phyloP scores from a whole-genome alignment of 768 basidiomycete genomes.

The Suillus bovinus region DNA sequence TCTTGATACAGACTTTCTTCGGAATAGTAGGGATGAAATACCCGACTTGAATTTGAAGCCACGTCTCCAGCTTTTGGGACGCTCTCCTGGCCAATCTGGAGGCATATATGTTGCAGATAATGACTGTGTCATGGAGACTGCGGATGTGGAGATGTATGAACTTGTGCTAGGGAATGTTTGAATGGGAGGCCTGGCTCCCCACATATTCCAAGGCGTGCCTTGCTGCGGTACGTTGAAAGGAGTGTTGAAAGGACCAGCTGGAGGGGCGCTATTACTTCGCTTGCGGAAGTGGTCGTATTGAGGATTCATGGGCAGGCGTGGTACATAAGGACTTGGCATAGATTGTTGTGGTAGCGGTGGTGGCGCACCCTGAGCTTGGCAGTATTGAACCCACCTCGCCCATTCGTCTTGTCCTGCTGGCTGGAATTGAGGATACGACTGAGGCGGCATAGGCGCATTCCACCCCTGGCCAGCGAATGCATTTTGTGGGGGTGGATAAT shows the following conservation, averaged over 20 bases:
- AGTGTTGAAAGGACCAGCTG: conserved; percentile 7
- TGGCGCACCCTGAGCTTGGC: conserved; percentile 11
- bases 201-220: conserved; percentile 11
- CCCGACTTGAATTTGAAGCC: conserved; percentile 35
- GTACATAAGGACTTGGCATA: conserved; percentile 33
- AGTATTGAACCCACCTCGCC: conserved; percentile 10
- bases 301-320: conserved; percentile 18
- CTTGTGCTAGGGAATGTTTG: conserved; percentile 15
- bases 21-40: conserved; percentile 32
- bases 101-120: conserved; percentile 10
- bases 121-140: not conserved
- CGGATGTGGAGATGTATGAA: conserved; percentile 22
- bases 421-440: not conserved
- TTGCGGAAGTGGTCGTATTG: conserved; percentile 9
- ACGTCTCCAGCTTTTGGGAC: conserved; percentile 29
- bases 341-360: conserved; percentile 17
- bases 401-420: conserved; percentile 12
- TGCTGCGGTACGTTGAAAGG: conserved; percentile 15
- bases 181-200: conserved; percentile 21
- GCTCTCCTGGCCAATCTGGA: conserved; percentile 19
- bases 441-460: not conserved
- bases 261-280: conserved; percentile 9
- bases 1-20: conserved; percentile 18
- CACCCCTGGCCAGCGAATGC: conserved; percentile 16
- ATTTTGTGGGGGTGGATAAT: conserved; percentile 15